Base-by-base conservation (phyloP, 2,329 filamentous ascomycete genomes). In the Phaeosphaeria sp. region DNA sequence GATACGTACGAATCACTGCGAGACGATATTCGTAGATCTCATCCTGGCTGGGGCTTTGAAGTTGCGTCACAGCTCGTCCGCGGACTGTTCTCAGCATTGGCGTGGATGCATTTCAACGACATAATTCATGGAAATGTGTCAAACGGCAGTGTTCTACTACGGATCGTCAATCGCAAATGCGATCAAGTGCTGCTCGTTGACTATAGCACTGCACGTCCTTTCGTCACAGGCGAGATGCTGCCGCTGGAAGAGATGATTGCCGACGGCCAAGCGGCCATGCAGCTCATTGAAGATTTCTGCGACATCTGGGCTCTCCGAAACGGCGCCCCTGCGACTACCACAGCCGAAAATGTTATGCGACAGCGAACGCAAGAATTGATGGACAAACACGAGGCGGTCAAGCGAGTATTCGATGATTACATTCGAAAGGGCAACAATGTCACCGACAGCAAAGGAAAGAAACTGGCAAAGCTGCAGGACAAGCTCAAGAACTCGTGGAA, bases 251-350 rank as follows among this genome's bases (percentile, higher is more conserved):
- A 54, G 2, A 61, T 68, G 51, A 27, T 56, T 1, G 42, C 50
- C 7, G 65, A 68, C 17, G 50, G 50, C 1, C 41, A 44, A 15
- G 36, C 54, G 15, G 54, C 41, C 3, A 63, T 68, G 59, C 50
- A 59, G n/a, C 21, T 68, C 7, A 50, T 65, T 10, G 62, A 60
- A 27, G 49, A 54, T n/a, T 68, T 62, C 50, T 63, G 64, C 30
- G 58, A 65, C 42, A 55, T 68, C 17, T 68, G 62, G 66, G 50
- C 50, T 2, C 36, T 68, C 9, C 64, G 64, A 17, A 60, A 64
- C 21, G 58, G 51, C 11, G 55, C 59, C 6, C 48, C 50, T 1
- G 50, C 51, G 13, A 52, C 61, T 20, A 50, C 56, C 2, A 25
- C 11, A 1, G 42, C 30, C 22, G 57, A 67, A 30, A 44, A 42